These are phyloP conservation scores for Cyberlindnera americana DNA, from an alignment of 805 yeast genomes.

Conservation along the genomic window DNA sequence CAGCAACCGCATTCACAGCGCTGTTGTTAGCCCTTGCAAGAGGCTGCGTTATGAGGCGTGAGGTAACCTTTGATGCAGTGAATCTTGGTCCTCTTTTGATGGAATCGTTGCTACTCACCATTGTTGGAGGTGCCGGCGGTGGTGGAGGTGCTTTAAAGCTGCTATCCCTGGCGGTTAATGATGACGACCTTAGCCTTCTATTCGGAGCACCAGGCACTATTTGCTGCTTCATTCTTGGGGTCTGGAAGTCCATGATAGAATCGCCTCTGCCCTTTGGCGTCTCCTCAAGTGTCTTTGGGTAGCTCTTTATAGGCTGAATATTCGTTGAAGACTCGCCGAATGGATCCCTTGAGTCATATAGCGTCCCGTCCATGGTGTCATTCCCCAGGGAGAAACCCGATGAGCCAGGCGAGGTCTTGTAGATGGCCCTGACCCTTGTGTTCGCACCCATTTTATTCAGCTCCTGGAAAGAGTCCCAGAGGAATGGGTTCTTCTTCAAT, in stretches of 20 bases:
- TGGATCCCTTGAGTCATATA: slow-evolving; percentile 24
- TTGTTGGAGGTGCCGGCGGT: too few species aligned
- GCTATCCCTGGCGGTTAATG: slow-evolving; percentile 7
- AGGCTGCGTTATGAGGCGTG: slow-evolving; percentile 45
- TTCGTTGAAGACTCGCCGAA: slow-evolving; percentile 26
- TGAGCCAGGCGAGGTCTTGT: slow-evolving; percentile 28
- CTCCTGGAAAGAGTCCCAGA: slow-evolving; percentile 84
- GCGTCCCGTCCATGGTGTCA: slow-evolving; percentile 4
- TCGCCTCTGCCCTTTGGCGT: slow-evolving; percentile 19
- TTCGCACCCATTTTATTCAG: slow-evolving; percentile 70
- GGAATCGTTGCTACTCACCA: slow-evolving; percentile 16
- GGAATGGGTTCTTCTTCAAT: slow-evolving; percentile 67
- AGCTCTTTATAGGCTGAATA: slow-evolving; percentile 15
- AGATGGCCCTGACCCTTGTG: slow-evolving; percentile 56
- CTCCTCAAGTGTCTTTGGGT: slow-evolving; percentile 15
- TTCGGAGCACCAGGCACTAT: slow-evolving; percentile 38
- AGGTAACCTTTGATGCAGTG: slow-evolving; percentile 43
- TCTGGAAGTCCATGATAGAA: slow-evolving; percentile 32
- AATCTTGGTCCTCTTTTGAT: slow-evolving; percentile 29
- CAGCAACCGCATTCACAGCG: slow-evolving; percentile 7
- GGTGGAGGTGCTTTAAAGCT: slow-evolving; percentile 24
- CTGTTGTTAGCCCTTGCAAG: slow-evolving; percentile 19
- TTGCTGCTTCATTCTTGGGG: slow-evolving; percentile 38
- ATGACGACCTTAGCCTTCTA: slow-evolving; percentile 31
- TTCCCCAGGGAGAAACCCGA: slow-evolving; percentile 16